A percentile compares a stretch with the other conserved stretches of the same genome.
These are phyloP conservation scores for Phytopythium kandeliae DNA, from an alignment of 352 stramenopile genomes.

Conservation along the genomic window DNA sequence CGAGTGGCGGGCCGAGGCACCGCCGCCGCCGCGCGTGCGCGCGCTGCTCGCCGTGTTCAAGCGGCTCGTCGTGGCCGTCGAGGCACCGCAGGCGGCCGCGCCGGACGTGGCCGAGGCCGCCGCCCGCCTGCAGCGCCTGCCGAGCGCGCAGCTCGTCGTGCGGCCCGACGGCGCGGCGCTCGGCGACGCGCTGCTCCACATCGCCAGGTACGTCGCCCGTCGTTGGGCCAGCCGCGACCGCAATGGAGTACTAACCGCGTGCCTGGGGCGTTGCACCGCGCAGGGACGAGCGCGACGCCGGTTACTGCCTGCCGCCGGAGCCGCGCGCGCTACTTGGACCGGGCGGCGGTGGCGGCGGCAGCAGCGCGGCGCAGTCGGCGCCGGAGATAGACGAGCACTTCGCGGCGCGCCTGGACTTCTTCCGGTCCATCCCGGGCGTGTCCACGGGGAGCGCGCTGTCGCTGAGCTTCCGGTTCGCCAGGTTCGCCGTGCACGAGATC, in stretches of 20 bases:
- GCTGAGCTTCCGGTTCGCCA: constrained; percentile 73
- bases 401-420: constrained; percentile 49
- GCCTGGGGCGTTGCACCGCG: not conserved
- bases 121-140: constrained; percentile 17
- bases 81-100: constrained; percentile 8
- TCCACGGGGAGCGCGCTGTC: constrained; percentile 59
- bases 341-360: too few species aligned
- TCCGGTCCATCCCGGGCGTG: constrained; percentile 37
- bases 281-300: constrained; percentile 25
- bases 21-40: constrained; percentile 19
- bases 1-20: constrained; percentile 11
- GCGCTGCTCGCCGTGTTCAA: constrained; percentile 42
- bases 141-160: constrained; percentile 21
- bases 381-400: constrained; percentile 40
- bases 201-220: constrained; percentile 7
- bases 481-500: constrained; percentile 50
- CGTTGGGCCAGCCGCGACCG: not conserved
- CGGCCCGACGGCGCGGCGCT: constrained; percentile 10
- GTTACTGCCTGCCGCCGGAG: constrained; percentile 29
- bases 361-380: not conserved
- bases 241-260: not conserved
- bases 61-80: constrained; percentile 37
- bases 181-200: constrained; percentile 17
- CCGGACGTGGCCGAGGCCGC: constrained; percentile 10
- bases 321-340: too few species aligned